Base-by-base conservation (phyloP, 2,329 filamentous ascomycete genomes). In the Neopestalotiopsis clavispora region DNA sequence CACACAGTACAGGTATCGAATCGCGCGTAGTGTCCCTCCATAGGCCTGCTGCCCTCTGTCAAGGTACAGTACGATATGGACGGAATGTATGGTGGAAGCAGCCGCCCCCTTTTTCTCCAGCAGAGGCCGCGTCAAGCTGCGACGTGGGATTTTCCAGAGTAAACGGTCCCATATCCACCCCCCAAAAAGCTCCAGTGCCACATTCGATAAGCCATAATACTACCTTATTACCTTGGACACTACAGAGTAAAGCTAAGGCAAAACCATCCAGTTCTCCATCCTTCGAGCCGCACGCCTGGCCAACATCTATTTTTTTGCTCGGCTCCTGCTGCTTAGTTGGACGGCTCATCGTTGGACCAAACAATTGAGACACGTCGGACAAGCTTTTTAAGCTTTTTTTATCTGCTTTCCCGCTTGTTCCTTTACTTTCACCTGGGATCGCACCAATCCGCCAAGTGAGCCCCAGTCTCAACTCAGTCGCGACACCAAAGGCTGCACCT, bases 101-200 rank as follows among this genome's bases (percentile, higher is more conserved):
- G 28, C 13, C 28, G 42, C 63, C 63, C 63, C 63, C 40, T 58
- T 58, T 63, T 63, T 57, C 32, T 66, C 63, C 40, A 28, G 52
- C 20, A 20, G 23, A 66, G n/a, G 63, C 63, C 63, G 61, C 61
- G 61, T 64, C 61, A 45, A 64, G 28, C n/a, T 64, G 61, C 61
- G 63, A 66, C 63, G 63, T 66, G 63, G 63, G 63, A 66, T 66
- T 66, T 66, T 66, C 63, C 42, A 45, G 9, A 52, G 45, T 17
- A 52, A 20, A 52, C 14, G 45, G 20, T n/a, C 45, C 17, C 17
- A 28, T 28, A 28, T 28, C 23, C 17, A 57, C 20, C 30, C 30
- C 57, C 59, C 23, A 62, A 66, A 58, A 66, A 58, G 42, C 30
- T 56, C 63, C 28, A 66, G 49, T n/a, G 42, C 63, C 42, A 34